Base-by-base conservation (phyloP, 805 yeast species). In the Nakazawaea pomicola region DNA sequence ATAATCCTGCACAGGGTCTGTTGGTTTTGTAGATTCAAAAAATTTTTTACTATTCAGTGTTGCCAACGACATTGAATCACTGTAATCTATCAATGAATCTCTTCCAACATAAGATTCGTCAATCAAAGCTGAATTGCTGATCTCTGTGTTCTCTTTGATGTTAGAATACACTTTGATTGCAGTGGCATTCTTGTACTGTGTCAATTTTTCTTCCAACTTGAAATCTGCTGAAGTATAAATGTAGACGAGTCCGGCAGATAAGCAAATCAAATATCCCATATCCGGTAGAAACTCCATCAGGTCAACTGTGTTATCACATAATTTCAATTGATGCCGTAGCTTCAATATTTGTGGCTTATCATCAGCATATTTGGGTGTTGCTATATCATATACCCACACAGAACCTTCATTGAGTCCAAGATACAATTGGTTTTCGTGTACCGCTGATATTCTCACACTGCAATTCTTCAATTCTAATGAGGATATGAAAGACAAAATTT, bases 101-200 rank as follows among this genome's bases (percentile, higher is more conserved):
- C 30, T 36, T 27, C 35, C 35, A 3, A 30, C 6, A 28, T 35
- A 36, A 7, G 33, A 36, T 6, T 36, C 35, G 25, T 38, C 48
- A n/a, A 37, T 21, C 4, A 15, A 36, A 17, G 43, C 36, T 6
- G 34, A 16, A 15, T 36, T 9, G 31, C 28, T 24, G 19, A 36
- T 19, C 17, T 15, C n/a, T 30, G 20, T 21, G 31, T 49, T 57
- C 18, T 36, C 38, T 18, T 17, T 30, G 27, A 37, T 33, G 33
- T 49, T 55, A 10, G 51, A 46, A 54, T 55, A 57, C 1, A 59
- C 43, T 31, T 50, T 49, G 29, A 57, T 37, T 14, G 53, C 37
- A 15, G 60, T 52, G 2, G 62, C 56, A 36, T 65, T 64, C 29
- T 58, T 60, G 11, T 63, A 56, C 31, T 62, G 57, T 19, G 52